A percentile compares a stretch with the other conserved stretches of the same genome.
These are phyloP conservation scores for Mycena chlorophos DNA, from an alignment of 768 basidiomycete species.

Conservation along the genomic window DNA sequence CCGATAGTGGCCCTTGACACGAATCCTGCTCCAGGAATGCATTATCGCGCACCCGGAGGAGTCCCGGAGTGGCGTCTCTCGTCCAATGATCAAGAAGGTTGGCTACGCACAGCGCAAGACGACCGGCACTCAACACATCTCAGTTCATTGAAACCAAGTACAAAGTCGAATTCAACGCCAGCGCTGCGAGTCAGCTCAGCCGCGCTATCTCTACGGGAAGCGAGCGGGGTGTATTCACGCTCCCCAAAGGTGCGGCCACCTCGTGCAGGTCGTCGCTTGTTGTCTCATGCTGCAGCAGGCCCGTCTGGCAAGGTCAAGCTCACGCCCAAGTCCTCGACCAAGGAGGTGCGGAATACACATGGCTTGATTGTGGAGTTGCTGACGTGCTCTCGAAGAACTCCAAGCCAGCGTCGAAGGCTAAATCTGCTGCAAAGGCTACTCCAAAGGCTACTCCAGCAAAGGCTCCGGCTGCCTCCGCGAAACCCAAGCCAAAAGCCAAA, in stretches of 20 bases:
- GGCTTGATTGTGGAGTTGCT: constrained; percentile 7
- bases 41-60: constrained; percentile 73
- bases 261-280: background rate
- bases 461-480: background rate
- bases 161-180: constrained; percentile 71
- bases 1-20: constrained; percentile 17
- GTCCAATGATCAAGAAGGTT: constrained; percentile 81
- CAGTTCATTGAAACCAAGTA: constrained; percentile 85
- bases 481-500: constrained; percentile 22
- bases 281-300: constrained; percentile 25
- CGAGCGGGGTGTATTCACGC: constrained; percentile 48
- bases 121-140: constrained; percentile 16
- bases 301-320: constrained; percentile 56
- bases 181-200: constrained; percentile 75
- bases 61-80: constrained; percentile 73
- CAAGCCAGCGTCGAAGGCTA: constrained; percentile 44
- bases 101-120: constrained; percentile 18
- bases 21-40: constrained; percentile 54
- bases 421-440: constrained; percentile 30
- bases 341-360: constrained; percentile 40
- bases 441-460: constrained; percentile 18
- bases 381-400: constrained; percentile 37
- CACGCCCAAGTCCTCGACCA: constrained; percentile 61
- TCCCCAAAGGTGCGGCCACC: constrained; percentile 47
- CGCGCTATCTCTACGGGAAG: constrained; percentile 67